Evolutionary conservation across 2,329 filamentous ascomycete genomes (phyloP).

Genomic region (Periconia sp.): DNA sequence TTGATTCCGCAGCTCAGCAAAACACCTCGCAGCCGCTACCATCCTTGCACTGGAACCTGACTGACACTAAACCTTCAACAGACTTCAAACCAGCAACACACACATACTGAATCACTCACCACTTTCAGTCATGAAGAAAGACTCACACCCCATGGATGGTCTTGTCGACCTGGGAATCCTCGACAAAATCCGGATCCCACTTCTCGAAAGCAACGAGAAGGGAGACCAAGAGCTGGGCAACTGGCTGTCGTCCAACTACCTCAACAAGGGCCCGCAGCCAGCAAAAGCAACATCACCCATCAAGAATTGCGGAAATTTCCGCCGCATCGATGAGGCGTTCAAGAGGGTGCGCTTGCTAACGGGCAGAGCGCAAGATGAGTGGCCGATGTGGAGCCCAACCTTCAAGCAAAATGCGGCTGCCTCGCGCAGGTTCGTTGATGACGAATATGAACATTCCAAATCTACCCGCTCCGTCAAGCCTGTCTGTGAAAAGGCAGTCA

Average conservation of each 20-base stretch:
- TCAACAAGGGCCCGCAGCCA: conserved; percentile 12
- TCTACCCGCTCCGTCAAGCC: too few species aligned
- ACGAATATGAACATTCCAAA: neutral
- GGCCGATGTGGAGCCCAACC: conserved; percentile 14
- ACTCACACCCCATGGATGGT: conserved; percentile 15
- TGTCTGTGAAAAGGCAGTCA: too few species aligned
- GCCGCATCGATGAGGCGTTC: conserved; percentile 29
- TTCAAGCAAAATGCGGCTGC: neutral
- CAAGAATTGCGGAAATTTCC: conserved; percentile 22
- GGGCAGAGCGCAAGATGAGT: conserved; percentile 33
- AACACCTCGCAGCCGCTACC: too few species aligned
- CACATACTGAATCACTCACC: too few species aligned
- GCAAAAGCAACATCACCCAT: conserved; percentile 14
- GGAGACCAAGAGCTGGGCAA: conserved; percentile 22
- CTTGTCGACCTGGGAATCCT: conserved; percentile 26
- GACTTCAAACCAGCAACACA: too few species aligned
- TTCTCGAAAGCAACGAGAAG: conserved; percentile 20
- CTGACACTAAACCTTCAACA: too few species aligned
- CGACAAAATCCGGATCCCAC: conserved; percentile 20
- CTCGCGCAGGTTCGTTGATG: neutral
- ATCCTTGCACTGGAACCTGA: too few species aligned
- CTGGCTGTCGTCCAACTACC: conserved; percentile 27
- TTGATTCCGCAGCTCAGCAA: too few species aligned
- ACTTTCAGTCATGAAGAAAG: too few species aligned
- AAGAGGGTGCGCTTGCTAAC: conserved; percentile 30